phyloP scores from a whole-genome alignment of 106 monocot genomes.

The Agapanthus africanus region DNA sequence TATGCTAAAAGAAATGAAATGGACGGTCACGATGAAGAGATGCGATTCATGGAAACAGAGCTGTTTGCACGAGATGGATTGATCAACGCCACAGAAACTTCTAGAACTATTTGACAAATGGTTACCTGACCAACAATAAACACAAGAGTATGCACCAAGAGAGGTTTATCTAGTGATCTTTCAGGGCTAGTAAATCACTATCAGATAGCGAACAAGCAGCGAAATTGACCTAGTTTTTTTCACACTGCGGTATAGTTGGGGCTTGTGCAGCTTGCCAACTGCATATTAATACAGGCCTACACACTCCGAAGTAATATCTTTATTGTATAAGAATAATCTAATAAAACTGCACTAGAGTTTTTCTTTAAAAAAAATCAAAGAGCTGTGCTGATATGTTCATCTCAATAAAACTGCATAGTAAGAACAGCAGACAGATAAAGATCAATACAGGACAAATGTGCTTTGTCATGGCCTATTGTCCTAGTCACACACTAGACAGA shows the following conservation, averaged over 20 bases:
- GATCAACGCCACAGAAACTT: neutral
- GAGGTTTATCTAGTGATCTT: neutral
- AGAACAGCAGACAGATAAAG: neutral
- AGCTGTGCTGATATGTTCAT: no score
- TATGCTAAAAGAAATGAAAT: neutral
- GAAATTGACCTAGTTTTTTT: neutral
- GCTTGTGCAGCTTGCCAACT: neutral
- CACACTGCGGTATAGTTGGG: neutral
- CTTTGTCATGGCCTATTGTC: neutral
- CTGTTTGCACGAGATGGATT: neutral
- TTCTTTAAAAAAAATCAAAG: neutral
- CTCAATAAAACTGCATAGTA: no score
- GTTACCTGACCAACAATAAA: neutral
- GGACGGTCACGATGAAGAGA: neutral
- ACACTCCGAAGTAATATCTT: neutral
- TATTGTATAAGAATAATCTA: neutral
- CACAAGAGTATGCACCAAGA: neutral
- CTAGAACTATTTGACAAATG: neutral
- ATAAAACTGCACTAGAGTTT: neutral
- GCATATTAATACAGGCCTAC: neutral
- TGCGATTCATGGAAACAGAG: neutral
- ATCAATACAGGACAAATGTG: neutral
- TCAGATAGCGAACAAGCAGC: neutral
- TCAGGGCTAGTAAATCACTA: neutral
- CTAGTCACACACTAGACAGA: neutral